phyloP scores from a whole-genome alignment of 2,329 filamentous ascomycete genomes.

The Venturia effusa region DNA sequence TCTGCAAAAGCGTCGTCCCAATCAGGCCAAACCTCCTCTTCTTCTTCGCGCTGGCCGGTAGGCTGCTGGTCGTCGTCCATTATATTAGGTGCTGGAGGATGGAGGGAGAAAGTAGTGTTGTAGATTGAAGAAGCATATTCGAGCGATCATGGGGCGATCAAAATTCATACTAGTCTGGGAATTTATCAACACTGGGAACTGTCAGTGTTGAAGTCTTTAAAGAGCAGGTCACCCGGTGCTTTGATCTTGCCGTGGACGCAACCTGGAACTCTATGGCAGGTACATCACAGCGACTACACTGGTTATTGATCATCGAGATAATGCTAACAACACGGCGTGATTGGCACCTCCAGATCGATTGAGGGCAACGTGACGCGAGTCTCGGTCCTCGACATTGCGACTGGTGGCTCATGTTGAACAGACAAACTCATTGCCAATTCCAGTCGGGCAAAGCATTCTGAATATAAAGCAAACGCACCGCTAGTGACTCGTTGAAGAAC shows the following conservation, averaged over 20 bases:
- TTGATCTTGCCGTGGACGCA: too few relatives aligned
- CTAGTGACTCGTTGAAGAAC: too few relatives aligned
- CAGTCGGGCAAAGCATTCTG: too few relatives aligned
- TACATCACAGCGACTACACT: neutral
- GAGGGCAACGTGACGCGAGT: neutral
- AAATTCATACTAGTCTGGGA: neutral
- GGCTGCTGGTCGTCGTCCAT: neutral
- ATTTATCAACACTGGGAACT: neutral
- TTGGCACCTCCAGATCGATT: neutral
- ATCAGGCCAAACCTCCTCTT: neutral
- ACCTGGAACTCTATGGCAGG: too few relatives aligned
- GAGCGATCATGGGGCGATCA: neutral
- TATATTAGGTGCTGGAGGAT: neutral
- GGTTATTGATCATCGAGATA: neutral
- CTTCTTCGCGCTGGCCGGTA: neutral
- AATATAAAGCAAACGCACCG: too few relatives aligned
- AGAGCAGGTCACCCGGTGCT: neutral
- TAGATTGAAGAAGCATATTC: neutral
- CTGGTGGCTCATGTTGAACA: too few relatives aligned
- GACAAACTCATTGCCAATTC: too few relatives aligned
- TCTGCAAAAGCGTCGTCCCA: neutral
- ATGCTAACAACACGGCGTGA: neutral
- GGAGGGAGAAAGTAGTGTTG: neutral
- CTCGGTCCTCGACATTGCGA: too few relatives aligned
- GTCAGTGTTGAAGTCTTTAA: neutral